These are phyloP conservation scores for Aureobasidium lini DNA, from an alignment of 2,329 filamentous ascomycete species.

Conservation along the genomic window DNA sequence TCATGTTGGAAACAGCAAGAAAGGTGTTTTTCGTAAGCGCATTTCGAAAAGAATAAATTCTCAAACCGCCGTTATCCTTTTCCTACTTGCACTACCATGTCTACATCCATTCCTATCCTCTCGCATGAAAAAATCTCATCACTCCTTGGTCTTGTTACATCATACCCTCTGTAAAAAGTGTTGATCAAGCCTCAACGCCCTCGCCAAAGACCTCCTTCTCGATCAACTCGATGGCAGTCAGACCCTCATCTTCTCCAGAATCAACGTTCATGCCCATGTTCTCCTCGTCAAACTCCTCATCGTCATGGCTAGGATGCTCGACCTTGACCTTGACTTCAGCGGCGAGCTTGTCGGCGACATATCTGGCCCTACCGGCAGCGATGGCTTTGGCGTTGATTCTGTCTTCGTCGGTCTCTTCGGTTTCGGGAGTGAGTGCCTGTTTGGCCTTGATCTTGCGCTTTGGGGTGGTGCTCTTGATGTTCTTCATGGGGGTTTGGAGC, in stretches of 20 bases:
- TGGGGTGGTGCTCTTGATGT: not conserved
- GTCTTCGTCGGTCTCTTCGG: not conserved
- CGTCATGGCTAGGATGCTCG: not conserved
- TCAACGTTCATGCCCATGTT: not conserved
- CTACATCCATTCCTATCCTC: not conserved
- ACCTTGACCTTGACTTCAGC: not conserved
- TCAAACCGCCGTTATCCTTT: not conserved
- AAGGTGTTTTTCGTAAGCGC: no score
- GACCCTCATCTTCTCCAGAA: not conserved
- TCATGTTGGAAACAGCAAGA: no score
- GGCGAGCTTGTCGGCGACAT: not conserved
- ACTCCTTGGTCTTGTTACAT: no score
- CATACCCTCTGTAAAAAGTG: no score
- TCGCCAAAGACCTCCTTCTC: not conserved
- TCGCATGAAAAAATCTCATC: no score
- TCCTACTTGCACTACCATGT: not conserved
- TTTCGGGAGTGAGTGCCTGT: not conserved
- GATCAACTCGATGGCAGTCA: not conserved
- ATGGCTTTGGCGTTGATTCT: not conserved
- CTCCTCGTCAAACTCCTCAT: not conserved
- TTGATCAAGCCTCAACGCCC: not conserved
- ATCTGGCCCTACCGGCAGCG: constrained; percentile 1
- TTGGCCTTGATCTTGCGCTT: not conserved
- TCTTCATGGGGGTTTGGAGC: not conserved
- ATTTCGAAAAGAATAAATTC: no score